Base-by-base conservation (phyloP, 331 rosid species). In the Quercus lobata region DNA sequence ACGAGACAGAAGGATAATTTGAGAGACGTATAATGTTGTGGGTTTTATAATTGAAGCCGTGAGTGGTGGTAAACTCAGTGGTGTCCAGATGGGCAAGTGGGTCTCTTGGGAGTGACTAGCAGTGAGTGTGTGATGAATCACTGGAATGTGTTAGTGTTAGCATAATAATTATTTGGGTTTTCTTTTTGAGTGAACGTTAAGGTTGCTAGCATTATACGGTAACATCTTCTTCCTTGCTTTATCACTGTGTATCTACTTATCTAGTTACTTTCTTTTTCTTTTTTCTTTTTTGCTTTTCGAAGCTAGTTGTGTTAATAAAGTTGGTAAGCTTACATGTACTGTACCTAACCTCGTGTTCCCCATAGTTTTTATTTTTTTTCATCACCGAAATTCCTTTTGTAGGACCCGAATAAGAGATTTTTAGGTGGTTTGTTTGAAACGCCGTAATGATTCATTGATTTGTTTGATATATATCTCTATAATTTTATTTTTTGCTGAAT, bases 61-160 rank as follows among this genome's bases (percentile, higher is more conserved):
- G 80, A 84, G 86, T 86, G 44, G 90, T 74, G 86, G 83, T 24
- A 55, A 78, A 56, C 57, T 15, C 25, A 72, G 88, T 87, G 84
- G 86, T 54, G 74, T 78, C 87, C 86, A 72, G 69, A 12, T 74
- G 80, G 68, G 62, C 46, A 8, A 22, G 44, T 54, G 22, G 60
- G 57, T 10, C 54, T 71, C 74, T 71, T 22, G 9, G 19, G 57
- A 29, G 21, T 21, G 53, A 68, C 18, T 25, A 14, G 30, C 1
- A 21, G 65, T 7, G 29, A 8, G 32, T 8, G 32, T 24, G 66
- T 24, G 32, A 35, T 18, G 54, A 49, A 46, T 46, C 17, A 10
- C 54, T 46, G 14, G 14, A 70, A 70, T 75, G 80, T 85, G 72
- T 49, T 19, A 7, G 72, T 16, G 34, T 25, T 9, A 37, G 55